Percentiles rank a stretch among this genome's conserved stretches.
These are phyloP conservation scores for Mycena chlorophos DNA, from an alignment of 768 basidiomycete species.

Conservation along the genomic window DNA sequence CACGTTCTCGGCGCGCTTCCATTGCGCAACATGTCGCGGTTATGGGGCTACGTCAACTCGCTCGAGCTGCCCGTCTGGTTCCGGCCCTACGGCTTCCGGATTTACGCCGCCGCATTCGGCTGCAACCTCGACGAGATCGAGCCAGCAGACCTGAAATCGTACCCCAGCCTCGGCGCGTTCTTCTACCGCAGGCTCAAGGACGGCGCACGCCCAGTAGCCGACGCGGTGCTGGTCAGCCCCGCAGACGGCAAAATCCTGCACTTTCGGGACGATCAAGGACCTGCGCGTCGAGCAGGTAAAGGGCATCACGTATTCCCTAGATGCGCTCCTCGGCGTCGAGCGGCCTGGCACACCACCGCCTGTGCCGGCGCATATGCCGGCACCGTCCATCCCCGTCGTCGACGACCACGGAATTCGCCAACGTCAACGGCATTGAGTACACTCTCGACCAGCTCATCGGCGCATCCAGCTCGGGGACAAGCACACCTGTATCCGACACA, in stretches of 20 bases:
- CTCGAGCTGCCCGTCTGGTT: constrained; percentile 93
- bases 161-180: constrained; percentile 89
- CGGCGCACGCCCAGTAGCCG: constrained; percentile 78
- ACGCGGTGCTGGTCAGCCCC: constrained; percentile 81
- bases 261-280: constrained; percentile 80
- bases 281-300: constrained; percentile 93
- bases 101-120: constrained; percentile 88
- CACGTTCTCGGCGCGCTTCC: constrained; percentile 95
- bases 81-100: constrained; percentile 82
- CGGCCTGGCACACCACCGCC: constrained; percentile 47
- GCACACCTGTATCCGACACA: constrained; percentile 37
- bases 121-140: constrained; percentile 94
- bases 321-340: constrained; percentile 85
- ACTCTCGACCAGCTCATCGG: constrained; percentile 90
- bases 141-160: constrained; percentile 69
- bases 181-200: constrained; percentile 88
- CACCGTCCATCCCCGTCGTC: constrained; percentile 57
- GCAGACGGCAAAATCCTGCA: constrained; percentile 93
- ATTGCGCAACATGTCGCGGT: constrained; percentile 88
- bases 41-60: constrained; percentile 96
- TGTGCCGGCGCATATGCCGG: constrained; percentile 37
- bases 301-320: constrained; percentile 94
- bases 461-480: constrained; percentile 41
- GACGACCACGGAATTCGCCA: constrained; percentile 90
- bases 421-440: constrained; percentile 96